Conservation (phyloP, 495 filamentous ascomycete genomes). For the Penicillium malachiteum region DNA sequence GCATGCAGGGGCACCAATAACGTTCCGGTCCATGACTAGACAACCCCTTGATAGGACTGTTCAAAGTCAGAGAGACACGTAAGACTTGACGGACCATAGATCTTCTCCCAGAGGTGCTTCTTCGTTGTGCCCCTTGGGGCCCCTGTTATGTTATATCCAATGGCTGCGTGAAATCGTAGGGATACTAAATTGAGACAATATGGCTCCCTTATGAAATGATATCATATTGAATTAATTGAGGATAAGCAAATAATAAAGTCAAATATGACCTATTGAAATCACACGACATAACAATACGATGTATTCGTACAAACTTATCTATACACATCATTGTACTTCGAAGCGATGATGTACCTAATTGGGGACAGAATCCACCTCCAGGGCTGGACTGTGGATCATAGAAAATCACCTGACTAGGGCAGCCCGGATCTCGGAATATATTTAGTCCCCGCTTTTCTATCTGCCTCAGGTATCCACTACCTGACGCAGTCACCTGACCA, state of each 20-base stretch:
- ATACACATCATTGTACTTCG: no score
- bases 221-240: no score
- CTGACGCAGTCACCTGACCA: conserved; percentile 39
- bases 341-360: no score
- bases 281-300: no score
- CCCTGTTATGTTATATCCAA: not conserved
- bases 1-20: conserved; percentile 2
- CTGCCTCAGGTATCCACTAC: conserved; percentile 22
- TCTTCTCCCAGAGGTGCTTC: not conserved
- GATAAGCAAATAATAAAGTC: no score
- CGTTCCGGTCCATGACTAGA: not conserved
- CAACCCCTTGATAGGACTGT: not conserved
- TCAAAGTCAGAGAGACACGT: not conserved
- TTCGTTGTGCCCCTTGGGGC: not conserved
- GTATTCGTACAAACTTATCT: no score
- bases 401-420: no score
- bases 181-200: no score
- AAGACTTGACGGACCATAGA: not conserved
- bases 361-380: no score
- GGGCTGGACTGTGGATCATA: no score
- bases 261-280: no score
- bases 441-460: conserved; percentile 12
- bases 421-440: not conserved
- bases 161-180: not conserved
- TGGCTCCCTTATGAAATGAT: no score